Evolutionary conservation across 768 basidiomycete species (phyloP).

Genomic region (Boletus sp.): DNA sequence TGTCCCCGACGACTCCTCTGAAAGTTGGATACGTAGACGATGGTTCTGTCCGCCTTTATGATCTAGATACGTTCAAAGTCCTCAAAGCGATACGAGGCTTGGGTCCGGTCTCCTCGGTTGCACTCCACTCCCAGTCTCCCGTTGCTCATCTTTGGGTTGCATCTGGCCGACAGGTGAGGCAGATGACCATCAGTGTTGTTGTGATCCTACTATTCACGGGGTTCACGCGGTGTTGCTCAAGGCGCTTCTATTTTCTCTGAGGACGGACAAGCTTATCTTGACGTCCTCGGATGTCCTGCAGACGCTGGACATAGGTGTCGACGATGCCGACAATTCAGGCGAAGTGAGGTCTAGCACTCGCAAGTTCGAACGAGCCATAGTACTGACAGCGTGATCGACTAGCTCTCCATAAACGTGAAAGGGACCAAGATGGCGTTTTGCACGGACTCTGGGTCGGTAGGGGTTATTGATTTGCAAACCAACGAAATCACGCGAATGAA

Average conservation of each 20-base stretch:
- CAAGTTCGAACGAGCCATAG: constrained; percentile 20
- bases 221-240: constrained; percentile 1
- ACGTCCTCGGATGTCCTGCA: constrained; percentile 46
- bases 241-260: constrained; percentile 44
- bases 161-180: constrained; percentile 53
- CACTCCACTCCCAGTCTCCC: constrained; percentile 43
- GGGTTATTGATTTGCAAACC: constrained; percentile 58
- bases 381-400: constrained; percentile 34
- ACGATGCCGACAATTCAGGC: constrained; percentile 60
- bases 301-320: constrained; percentile 45
- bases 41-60: constrained; percentile 67
- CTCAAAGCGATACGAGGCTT: constrained; percentile 60
- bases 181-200: background rate
- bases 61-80: constrained; percentile 57
- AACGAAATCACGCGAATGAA: constrained; percentile 55
- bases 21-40: constrained; percentile 47
- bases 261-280: constrained; percentile 52
- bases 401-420: constrained; percentile 64
- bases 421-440: constrained; percentile 60
- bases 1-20: background rate
- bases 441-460: constrained; percentile 67
- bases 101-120: constrained; percentile 63
- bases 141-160: constrained; percentile 63
- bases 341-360: constrained; percentile 48
- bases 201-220: background rate